Evolutionary conservation across 2,329 filamentous ascomycete species (phyloP).

Genomic region (Albifimbria verrucaria): DNA sequence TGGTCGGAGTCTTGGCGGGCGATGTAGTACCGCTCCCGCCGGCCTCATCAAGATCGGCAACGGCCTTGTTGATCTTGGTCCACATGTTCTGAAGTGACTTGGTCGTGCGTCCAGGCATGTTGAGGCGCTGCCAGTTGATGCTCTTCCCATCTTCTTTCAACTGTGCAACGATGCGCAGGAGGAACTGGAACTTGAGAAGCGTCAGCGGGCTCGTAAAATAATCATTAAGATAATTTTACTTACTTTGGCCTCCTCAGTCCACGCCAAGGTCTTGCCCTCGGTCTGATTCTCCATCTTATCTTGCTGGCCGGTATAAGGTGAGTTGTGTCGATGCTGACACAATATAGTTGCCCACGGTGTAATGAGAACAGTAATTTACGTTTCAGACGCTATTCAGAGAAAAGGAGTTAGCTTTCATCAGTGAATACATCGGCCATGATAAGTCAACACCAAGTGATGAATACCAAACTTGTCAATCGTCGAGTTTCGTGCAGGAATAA

Average conservation of each 20-base stretch:
- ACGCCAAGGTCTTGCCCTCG: conserved; percentile 21
- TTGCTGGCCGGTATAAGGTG: too few species aligned
- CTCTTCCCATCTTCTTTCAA: conserved; percentile 25
- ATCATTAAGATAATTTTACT: neutral
- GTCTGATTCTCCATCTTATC: conserved; percentile 5
- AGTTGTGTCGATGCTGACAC: neutral
- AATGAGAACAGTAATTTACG: too few species aligned
- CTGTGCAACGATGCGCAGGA: conserved; percentile 32
- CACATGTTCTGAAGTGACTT: conserved; percentile 36
- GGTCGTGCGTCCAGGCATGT: conserved; percentile 33
- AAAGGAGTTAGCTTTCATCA: too few species aligned
- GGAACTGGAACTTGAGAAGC: conserved; percentile 26
- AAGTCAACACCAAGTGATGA: too few species aligned
- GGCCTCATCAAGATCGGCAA: conserved; percentile 29
- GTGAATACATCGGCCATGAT: too few species aligned
- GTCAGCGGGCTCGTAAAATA: neutral
- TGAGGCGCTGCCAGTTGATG: conserved; percentile 32
- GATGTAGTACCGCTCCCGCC: conserved; percentile 4
- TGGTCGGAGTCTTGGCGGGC: conserved; percentile 15
- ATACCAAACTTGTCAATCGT: too few species aligned
- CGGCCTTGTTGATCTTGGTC: conserved; percentile 31
- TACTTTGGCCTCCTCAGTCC: conserved; percentile 36
- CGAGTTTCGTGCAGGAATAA: too few species aligned
- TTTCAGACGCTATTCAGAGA: too few species aligned
- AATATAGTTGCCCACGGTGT: too few species aligned